phyloP scores from a whole-genome alignment of 2,329 filamentous ascomycete genomes.

The Ascosphaera pollenicola region DNA sequence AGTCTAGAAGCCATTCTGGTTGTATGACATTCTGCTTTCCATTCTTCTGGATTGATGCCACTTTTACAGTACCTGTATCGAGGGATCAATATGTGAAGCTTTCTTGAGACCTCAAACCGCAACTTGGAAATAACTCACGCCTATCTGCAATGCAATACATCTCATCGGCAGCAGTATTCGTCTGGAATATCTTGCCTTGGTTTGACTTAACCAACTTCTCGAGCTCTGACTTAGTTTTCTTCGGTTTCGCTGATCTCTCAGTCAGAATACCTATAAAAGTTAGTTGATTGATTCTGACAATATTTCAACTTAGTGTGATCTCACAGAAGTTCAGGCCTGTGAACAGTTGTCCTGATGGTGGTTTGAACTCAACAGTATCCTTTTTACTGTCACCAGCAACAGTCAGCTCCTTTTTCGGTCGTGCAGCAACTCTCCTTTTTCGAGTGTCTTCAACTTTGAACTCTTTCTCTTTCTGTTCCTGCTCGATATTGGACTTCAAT shows the following conservation, averaged over 20 bases:
- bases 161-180: conserved; percentile 35
- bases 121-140: conserved; percentile 18
- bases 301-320: conserved; percentile 1
- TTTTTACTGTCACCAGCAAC: conserved; percentile 47
- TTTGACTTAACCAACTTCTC: conserved; percentile 65
- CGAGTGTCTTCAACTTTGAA: conserved; percentile 47
- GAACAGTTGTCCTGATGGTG: conserved; percentile 44
- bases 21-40: conserved; percentile 51
- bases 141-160: conserved; percentile 65
- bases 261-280: conserved; percentile 40
- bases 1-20: conserved; percentile 68
- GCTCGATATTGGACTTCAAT: conserved; percentile 44
- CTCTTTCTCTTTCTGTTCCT: conserved; percentile 48
- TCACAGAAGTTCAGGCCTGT: conserved; percentile 52
- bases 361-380: conserved; percentile 29
- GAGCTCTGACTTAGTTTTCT: conserved; percentile 56
- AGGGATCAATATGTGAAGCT: conserved; percentile 2
- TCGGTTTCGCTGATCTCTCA: conserved; percentile 45
- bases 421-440: conserved; percentile 40
- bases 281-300: background rate
- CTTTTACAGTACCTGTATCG: conserved; percentile 40
- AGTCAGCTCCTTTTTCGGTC: conserved; percentile 42
- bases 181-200: conserved; percentile 60
- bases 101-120: background rate
- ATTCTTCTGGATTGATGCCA: conserved; percentile 57